Evolutionary conservation across 2,329 filamentous ascomycete species (phyloP).

Genomic region (Alternaria arborescens): DNA sequence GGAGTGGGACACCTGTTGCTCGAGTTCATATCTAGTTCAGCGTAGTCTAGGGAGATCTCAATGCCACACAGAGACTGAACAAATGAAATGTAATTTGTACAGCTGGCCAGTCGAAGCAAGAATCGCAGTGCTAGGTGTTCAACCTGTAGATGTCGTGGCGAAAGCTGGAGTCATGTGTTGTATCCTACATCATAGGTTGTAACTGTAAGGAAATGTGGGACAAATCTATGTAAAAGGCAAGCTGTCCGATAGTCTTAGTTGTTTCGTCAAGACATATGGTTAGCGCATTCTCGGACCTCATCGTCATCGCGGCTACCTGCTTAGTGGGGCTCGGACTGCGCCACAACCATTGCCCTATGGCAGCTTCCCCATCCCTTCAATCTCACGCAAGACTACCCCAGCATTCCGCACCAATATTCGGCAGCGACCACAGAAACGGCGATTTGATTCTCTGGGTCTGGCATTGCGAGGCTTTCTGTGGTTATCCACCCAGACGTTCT

Average conservation of each 20-base stretch:
- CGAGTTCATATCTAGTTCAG: neutral
- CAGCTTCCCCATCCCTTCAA: neutral
- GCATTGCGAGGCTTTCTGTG: neutral
- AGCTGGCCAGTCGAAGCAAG: neutral
- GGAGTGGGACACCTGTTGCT: neutral
- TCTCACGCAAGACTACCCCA: neutral
- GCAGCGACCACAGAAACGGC: neutral
- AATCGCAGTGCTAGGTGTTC: neutral
- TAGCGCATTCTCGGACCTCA: neutral
- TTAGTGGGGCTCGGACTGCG: conserved; percentile 13
- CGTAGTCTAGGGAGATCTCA: neutral
- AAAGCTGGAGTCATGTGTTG: neutral
- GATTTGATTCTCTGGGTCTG: neutral
- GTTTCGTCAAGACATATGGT: neutral
- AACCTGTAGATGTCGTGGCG: neutral
- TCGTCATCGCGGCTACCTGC: conserved; percentile 8
- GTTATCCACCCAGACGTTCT: neutral
- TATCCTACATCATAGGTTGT: neutral
- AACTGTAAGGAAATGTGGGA: neutral
- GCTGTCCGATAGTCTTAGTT: neutral
- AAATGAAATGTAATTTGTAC: neutral
- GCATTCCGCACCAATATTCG: neutral
- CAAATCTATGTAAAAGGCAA: neutral
- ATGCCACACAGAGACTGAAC: rapidly evolving
- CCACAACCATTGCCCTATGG: conserved; percentile 4